phyloP scores from a whole-genome alignment of 352 stramenopile species.

The Phytophthora tubulina region DNA sequence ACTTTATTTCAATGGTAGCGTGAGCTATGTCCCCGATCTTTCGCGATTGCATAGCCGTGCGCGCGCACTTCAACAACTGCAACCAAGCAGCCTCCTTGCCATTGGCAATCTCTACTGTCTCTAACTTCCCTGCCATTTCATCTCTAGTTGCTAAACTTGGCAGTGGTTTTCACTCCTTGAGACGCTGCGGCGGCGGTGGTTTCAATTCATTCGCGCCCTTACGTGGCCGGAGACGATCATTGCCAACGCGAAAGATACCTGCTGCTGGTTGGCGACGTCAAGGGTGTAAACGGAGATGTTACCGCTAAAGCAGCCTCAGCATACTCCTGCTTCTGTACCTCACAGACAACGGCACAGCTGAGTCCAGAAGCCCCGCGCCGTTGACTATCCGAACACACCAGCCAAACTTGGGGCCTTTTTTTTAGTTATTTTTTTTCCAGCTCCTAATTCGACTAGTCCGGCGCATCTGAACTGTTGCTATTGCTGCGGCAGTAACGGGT shows the following conservation, averaged over 20 bases:
- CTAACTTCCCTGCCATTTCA: too few species aligned
- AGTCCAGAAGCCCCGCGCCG: not conserved
- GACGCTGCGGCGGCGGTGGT: not conserved
- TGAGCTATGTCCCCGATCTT: conserved; percentile 20
- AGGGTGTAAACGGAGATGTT: conserved; percentile 24
- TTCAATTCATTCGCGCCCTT: not conserved
- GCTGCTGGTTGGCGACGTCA: not conserved
- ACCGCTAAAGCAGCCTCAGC: conserved; percentile 6
- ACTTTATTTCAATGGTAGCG: not conserved
- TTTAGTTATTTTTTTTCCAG: too few species aligned
- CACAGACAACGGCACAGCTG: not conserved
- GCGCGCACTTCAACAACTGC: too few species aligned
- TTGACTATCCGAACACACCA: not conserved
- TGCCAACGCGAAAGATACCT: not conserved
- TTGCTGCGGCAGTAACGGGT: not conserved
- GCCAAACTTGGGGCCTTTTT: not conserved
- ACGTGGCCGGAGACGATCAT: conserved; percentile 1
- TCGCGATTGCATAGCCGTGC: not conserved
- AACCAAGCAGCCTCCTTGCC: too few species aligned
- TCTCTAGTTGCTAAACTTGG: too few species aligned
- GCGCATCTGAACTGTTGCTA: not conserved
- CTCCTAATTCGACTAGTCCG: too few species aligned
- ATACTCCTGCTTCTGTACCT: not conserved
- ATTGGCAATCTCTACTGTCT: too few species aligned
- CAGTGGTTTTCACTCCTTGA: too few species aligned